These are phyloP conservation scores for Fusarium sp. DNA, from an alignment of 2,329 filamentous ascomycete species.

Conservation along the genomic window DNA sequence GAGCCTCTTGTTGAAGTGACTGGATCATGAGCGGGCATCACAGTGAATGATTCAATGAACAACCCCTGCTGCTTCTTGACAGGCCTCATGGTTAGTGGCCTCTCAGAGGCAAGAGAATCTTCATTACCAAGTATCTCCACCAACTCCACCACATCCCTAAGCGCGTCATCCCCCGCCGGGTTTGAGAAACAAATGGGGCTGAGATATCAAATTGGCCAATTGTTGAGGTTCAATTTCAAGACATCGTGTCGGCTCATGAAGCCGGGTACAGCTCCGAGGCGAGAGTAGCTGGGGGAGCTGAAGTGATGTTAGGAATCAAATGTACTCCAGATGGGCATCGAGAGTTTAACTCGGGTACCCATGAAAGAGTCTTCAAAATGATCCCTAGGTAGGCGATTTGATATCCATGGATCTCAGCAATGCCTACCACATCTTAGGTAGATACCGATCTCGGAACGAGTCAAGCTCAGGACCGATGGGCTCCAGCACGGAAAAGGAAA, in stretches of 20 bases:
- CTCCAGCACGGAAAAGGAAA: not conserved
- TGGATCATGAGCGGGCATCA: constrained; percentile 1
- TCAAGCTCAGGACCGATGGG: not conserved
- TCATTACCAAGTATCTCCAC: constrained; percentile 45
- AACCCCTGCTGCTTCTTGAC: constrained; percentile 22
- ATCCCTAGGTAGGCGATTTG: not conserved
- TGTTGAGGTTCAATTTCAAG: constrained; percentile 40
- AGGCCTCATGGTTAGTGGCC: constrained; percentile 24
- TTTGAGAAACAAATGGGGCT: constrained; percentile 20
- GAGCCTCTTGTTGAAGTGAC: constrained; percentile 14
- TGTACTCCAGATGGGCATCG: not conserved
- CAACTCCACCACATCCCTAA: constrained; percentile 37
- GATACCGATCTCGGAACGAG: not conserved
- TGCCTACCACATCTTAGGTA: too few relatives aligned
- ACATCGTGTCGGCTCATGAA: constrained; percentile 24
- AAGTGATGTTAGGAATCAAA: constrained; percentile 26
- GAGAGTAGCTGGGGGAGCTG: constrained; percentile 23
- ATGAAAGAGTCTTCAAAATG: not conserved
- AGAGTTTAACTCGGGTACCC: too few relatives aligned
- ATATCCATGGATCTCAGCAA: constrained; percentile 1
- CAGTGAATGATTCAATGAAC: constrained; percentile 4
- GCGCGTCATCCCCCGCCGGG: constrained; percentile 35
- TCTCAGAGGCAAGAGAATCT: constrained; percentile 42
- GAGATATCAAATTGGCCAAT: constrained; percentile 35
- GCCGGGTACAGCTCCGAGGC: constrained; percentile 29